Conservation (phyloP, 108 stramenopile species). For the Seminavis robusta region DNA sequence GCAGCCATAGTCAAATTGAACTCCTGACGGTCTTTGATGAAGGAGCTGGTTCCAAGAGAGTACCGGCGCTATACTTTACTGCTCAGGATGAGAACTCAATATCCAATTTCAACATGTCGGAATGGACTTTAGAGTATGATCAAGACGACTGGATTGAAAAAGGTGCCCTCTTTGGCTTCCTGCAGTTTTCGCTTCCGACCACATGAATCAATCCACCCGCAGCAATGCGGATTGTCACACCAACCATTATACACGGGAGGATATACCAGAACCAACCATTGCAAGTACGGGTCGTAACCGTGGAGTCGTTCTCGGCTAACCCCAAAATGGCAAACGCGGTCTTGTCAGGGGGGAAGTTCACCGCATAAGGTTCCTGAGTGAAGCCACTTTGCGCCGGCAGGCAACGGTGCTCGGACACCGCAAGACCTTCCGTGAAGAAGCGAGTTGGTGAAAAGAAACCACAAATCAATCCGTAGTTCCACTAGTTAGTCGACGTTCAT, state of each 20-base stretch:
- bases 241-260: conserved; percentile 24
- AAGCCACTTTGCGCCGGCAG: conserved; percentile 42
- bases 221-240: conserved; percentile 26
- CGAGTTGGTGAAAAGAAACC: conserved; percentile 26
- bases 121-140: no score
- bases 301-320: conserved; percentile 24
- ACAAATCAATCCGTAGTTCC: no score
- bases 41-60: neutral
- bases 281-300: conserved; percentile 12
- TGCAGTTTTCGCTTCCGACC: no score
- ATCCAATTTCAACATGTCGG: no score
- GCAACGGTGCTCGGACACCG: conserved; percentile 29
- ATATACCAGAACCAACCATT: conserved; percentile 39
- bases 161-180: no score
- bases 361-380: conserved; percentile 11
- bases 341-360: no score
- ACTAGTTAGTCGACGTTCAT: no score
- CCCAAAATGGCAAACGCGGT: no score
- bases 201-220: conserved; percentile 21
- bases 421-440: conserved; percentile 36
- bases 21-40: neutral
- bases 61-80: neutral
- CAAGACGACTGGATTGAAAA: no score
- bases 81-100: no score
- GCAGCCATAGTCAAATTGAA: neutral